A percentile compares a stretch with the other conserved stretches of the same genome.
Conservation (phyloP, 1,139 yeast genomes). For the Pichia sp. region DNA sequence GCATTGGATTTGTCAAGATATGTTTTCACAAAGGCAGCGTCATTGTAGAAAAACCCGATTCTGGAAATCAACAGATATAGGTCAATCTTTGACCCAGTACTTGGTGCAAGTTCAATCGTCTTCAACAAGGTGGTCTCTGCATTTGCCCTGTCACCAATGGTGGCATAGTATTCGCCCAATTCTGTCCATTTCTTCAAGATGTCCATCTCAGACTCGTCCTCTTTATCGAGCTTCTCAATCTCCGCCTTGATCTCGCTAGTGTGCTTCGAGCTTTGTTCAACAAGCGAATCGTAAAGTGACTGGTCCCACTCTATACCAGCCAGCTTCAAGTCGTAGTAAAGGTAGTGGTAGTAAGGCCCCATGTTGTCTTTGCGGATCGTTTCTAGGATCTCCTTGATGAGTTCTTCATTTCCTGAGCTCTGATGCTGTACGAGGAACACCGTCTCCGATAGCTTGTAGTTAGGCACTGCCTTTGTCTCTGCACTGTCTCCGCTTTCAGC, state of each 20-base stretch:
- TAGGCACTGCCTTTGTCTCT: slow-evolving; percentile 48
- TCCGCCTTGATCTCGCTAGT: slow-evolving; percentile 55
- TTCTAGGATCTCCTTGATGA: slow-evolving; percentile 43
- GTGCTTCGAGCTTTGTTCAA: slow-evolving; percentile 50
- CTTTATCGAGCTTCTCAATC: slow-evolving; percentile 73
- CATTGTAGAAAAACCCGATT: slow-evolving; percentile 82
- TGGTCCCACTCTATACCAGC: slow-evolving; percentile 54
- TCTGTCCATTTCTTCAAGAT: slow-evolving; percentile 70
- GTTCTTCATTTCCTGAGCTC: slow-evolving; percentile 32
- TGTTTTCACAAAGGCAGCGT: slow-evolving; percentile 64
- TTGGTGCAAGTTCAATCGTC: slow-evolving; percentile 76
- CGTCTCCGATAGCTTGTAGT: slow-evolving; percentile 71
- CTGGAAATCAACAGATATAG: slow-evolving; percentile 75
- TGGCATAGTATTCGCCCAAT: slow-evolving; percentile 84
- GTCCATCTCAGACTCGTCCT: slow-evolving; percentile 88
- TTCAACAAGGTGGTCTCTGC: slow-evolving; percentile 71
- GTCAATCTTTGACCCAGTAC: slow-evolving; percentile 89
- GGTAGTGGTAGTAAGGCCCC: slow-evolving; percentile 81
- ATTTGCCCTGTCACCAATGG: slow-evolving; percentile 72
- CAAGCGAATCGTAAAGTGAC: slow-evolving; percentile 46
- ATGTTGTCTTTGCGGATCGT: slow-evolving; percentile 58
- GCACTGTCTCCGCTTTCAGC: neutral
- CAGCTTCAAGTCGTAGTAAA: slow-evolving; percentile 48
- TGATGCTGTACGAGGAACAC: slow-evolving; percentile 52
- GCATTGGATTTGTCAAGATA: slow-evolving; percentile 70